Conservation (phyloP, 306 rosid genomes). For the Morella rubra region DNA sequence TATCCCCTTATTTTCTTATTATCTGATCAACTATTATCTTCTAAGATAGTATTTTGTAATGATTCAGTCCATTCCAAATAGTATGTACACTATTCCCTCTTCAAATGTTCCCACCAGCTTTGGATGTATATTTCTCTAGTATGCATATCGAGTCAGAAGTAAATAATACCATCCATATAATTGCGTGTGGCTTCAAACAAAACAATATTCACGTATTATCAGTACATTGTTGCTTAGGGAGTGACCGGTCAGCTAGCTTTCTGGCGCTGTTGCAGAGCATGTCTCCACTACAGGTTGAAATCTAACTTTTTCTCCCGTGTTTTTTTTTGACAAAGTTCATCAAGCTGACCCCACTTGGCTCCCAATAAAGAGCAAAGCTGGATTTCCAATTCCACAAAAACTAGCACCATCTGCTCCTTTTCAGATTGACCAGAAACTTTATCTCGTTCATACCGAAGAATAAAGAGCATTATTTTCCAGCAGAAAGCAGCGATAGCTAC, state of each 20-base stretch:
- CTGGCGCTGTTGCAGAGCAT: neutral
- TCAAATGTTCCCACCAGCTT: too few species aligned
- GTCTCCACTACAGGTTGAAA: neutral
- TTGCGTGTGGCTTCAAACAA: neutral
- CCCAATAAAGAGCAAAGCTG: neutral
- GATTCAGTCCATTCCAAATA: too few species aligned
- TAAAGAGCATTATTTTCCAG: constrained; percentile 9
- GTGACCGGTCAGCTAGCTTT: neutral
- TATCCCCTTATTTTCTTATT: too few species aligned
- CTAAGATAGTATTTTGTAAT: too few species aligned
- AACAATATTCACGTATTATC: neutral
- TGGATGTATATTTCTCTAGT: too few species aligned
- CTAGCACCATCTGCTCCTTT: neutral
- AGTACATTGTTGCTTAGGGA: neutral
- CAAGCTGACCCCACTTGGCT: neutral
- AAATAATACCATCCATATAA: too few species aligned
- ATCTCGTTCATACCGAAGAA: neutral
- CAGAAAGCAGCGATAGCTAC: constrained; percentile 7
- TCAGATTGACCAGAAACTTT: constrained; percentile 3
- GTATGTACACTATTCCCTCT: too few species aligned
- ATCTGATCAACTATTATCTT: too few species aligned
- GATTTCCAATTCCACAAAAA: neutral
- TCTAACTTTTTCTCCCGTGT: neutral
- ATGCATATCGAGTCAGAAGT: too few species aligned
- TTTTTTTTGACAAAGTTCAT: neutral